A percentile compares a stretch with the other conserved stretches of the same genome.
phyloP scores from a whole-genome alignment of 495 filamentous ascomycete species.

The Penicillium crystallinum region DNA sequence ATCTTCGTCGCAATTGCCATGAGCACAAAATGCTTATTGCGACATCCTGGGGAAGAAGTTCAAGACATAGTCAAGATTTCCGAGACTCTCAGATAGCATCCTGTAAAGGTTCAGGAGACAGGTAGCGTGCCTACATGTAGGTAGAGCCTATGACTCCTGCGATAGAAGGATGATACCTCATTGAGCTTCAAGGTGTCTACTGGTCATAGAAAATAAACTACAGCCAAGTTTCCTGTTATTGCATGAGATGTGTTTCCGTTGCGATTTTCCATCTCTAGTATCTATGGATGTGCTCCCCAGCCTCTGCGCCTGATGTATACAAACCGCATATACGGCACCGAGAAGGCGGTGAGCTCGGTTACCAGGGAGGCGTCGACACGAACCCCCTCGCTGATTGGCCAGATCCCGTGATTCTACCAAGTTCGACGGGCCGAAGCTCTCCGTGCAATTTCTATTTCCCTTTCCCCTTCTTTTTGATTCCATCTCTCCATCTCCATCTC shows the following conservation, averaged over 20 bases:
- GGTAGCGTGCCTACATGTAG: too few relatives aligned
- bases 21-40: neutral
- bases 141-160: too few relatives aligned
- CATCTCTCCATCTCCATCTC: conserved; percentile 25
- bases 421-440: conserved; percentile 42
- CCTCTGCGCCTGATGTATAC: neutral
- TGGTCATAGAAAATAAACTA: too few relatives aligned
- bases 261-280: neutral
- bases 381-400: conserved; percentile 10
- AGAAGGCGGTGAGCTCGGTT: conserved; percentile 21
- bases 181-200: neutral
- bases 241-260: neutral
- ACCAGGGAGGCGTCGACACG: conserved; percentile 7
- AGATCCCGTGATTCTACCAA: conserved; percentile 35
- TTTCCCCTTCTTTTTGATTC: conserved; percentile 26
- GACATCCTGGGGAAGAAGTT: too few relatives aligned
- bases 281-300: neutral
- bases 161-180: neutral
- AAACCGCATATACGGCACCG: neutral
- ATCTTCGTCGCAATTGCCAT: neutral
- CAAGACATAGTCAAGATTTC: too few relatives aligned
- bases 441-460: conserved; percentile 49
- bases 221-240: neutral
- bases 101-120: too few relatives aligned
- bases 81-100: too few relatives aligned